Percentiles rank a stretch among this genome's conserved stretches.
phyloP scores from a whole-genome alignment of 768 basidiomycete genomes.

The Boletus sp. region DNA sequence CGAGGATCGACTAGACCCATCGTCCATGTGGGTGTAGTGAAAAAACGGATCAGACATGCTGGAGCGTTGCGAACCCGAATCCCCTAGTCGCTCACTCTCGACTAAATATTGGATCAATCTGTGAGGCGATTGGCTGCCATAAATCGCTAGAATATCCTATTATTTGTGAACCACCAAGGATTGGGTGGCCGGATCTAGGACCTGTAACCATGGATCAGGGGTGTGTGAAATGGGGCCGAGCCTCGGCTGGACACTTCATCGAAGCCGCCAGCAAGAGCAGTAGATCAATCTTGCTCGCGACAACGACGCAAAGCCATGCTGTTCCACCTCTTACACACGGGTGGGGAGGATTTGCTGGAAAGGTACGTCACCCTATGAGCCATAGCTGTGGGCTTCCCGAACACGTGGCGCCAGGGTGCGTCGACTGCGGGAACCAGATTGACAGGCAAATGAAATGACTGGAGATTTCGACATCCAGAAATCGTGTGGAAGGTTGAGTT shows the following conservation, averaged over 20 bases:
- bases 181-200: constrained; percentile 5
- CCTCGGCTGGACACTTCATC: neutral
- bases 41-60: constrained; percentile 7
- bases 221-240: neutral
- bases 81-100: neutral
- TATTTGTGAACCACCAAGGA: neutral
- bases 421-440: neutral
- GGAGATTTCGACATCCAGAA: neutral
- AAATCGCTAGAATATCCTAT: neutral
- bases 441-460: neutral
- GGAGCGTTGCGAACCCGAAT: neutral
- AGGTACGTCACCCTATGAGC: neutral
- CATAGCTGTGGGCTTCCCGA: neutral
- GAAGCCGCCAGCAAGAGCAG: neutral
- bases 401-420: constrained; percentile 1
- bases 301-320: constrained; percentile 21
- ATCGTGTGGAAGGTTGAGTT: neutral
- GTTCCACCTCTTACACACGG: constrained; percentile 7
- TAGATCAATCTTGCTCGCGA: constrained; percentile 9
- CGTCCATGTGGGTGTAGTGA: neutral
- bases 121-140: constrained; percentile 14
- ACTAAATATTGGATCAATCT: constrained; percentile 7
- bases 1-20: neutral
- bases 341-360: neutral
- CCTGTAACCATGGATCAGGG: neutral